phyloP scores from a whole-genome alignment of 2,329 filamentous ascomycete species.

The Fusarium solani-melongenae region DNA sequence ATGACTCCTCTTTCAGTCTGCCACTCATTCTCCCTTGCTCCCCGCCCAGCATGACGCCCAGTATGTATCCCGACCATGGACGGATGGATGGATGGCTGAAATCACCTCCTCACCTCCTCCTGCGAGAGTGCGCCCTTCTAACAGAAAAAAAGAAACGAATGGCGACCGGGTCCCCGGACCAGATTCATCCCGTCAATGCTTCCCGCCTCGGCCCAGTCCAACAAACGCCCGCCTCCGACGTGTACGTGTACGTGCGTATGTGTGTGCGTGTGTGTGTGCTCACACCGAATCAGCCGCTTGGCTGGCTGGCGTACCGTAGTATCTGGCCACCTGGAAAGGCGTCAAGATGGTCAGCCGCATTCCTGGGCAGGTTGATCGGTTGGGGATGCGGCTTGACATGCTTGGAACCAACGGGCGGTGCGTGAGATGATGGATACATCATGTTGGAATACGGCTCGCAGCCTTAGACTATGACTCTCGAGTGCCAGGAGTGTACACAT shows the following conservation, averaged over 20 bases:
- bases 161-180: background rate
- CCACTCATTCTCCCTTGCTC: background rate
- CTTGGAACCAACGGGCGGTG: background rate
- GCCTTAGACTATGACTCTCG: background rate
- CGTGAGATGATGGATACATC: background rate
- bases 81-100: background rate
- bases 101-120: background rate
- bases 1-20: background rate
- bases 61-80: background rate
- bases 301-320: background rate
- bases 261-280: background rate
- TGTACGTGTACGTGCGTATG: background rate
- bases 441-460: background rate
- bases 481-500: background rate
- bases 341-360: background rate
- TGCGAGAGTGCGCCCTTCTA: background rate
- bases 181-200: background rate
- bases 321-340: background rate
- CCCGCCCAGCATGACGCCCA: background rate
- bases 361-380: background rate
- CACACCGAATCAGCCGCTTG: background rate
- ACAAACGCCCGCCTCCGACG: background rate
- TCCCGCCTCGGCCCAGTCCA: background rate
- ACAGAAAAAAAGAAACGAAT: background rate
- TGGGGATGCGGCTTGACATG: background rate